phyloP scores from a whole-genome alignment of 139 green algal genomes.

The Auxenochlorella protothecoides region DNA sequence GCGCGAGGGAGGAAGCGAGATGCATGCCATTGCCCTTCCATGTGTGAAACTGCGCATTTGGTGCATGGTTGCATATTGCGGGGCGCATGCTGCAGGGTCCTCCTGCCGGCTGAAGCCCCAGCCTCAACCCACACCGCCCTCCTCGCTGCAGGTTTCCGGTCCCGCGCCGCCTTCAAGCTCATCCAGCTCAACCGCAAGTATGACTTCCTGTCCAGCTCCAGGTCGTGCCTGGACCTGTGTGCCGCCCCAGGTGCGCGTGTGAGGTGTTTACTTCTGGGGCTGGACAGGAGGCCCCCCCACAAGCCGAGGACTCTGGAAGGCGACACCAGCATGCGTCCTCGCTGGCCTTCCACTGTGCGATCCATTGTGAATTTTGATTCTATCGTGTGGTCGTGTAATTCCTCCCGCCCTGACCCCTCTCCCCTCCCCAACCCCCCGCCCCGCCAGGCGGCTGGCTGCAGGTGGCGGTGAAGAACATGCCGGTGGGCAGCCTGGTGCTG shows the following conservation, averaged over 20 bases:
- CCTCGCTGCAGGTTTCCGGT: slow-evolving; percentile 58
- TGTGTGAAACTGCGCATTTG: not conserved
- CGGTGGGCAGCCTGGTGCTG: slow-evolving; percentile 77
- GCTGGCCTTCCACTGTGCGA: not conserved
- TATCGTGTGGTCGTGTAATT: not conserved
- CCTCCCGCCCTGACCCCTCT: not conserved
- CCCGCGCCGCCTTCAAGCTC: slow-evolving; percentile 97
- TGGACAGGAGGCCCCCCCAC: too few relatives aligned
- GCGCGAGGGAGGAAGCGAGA: too few relatives aligned
- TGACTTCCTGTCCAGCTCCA: slow-evolving; percentile 74
- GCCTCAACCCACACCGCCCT: not conserved
- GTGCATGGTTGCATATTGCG: too few relatives aligned
- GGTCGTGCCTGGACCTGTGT: slow-evolving; percentile 85
- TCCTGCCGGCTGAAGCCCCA: not conserved
- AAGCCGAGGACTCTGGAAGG: not conserved
- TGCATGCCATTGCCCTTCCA: not conserved
- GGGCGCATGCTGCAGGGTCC: not conserved
- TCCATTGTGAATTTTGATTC: slow-evolving; percentile 2
- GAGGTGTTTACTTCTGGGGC: too few relatives aligned
- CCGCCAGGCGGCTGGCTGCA: slow-evolving; percentile 69
- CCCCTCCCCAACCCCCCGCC: not conserved
- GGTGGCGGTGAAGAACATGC: slow-evolving; percentile 91
- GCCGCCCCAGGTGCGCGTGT: slow-evolving; percentile 72
- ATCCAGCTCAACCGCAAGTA: slow-evolving; percentile 98
- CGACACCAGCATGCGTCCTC: not conserved